Evolutionary conservation across 169 alveolate species (phyloP).

Genomic region (Plasmodium yoelii): DNA sequence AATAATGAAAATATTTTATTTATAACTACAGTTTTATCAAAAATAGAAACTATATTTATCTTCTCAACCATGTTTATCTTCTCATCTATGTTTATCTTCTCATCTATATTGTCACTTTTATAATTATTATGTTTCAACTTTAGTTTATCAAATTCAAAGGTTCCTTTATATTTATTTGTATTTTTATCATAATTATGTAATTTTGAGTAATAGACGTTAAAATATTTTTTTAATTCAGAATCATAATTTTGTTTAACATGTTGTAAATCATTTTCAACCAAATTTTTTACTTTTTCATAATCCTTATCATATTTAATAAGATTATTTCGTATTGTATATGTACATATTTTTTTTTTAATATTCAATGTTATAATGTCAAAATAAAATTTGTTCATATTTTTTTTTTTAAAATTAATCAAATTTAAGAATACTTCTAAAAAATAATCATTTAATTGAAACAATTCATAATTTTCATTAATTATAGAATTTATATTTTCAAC

Average conservation of each 20-base stretch:
- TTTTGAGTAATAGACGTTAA: constrained; percentile 55
- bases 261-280: neutral
- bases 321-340: constrained; percentile 9
- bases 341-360: constrained; percentile 26
- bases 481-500: constrained; percentile 12
- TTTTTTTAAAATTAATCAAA: constrained; percentile 17
- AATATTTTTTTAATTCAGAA: constrained; percentile 19
- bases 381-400: constrained; percentile 18
- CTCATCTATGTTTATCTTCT: constrained; percentile 9
- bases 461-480: constrained; percentile 42
- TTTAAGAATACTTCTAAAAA: constrained; percentile 35
- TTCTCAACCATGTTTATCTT: constrained; percentile 15
- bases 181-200: constrained; percentile 38
- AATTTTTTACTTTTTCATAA: neutral
- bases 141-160: constrained; percentile 9
- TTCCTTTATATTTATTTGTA: constrained; percentile 30
- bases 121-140: constrained; percentile 48
- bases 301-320: neutral
- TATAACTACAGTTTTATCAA: constrained; percentile 37
- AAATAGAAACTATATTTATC: constrained; percentile 15
- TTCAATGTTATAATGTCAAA: constrained; percentile 54
- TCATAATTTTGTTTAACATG: neutral
- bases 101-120: neutral
- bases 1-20: constrained; percentile 20
- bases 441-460: constrained; percentile 35